These are phyloP conservation scores for Populus hybrid DNA, from an alignment of 441 rosid species.

Conservation along the genomic window DNA sequence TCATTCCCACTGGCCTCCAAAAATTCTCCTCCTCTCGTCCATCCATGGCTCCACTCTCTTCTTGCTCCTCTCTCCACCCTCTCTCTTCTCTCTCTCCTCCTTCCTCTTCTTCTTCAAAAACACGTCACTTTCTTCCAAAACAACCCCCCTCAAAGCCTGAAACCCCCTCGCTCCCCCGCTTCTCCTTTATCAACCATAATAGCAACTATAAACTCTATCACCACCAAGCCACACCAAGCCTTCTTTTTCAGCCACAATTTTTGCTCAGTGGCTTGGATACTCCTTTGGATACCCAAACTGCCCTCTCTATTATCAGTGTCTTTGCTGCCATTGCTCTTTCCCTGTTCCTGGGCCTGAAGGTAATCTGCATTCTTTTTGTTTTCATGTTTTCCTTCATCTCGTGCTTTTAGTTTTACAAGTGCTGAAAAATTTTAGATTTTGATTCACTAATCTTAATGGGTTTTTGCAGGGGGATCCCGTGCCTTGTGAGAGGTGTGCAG, in stretches of 20 bases:
- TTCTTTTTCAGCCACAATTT: constrained; percentile 42
- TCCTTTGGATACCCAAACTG: constrained; percentile 69
- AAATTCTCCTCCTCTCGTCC: background rate
- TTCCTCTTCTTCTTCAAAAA: background rate
- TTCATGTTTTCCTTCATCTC: background rate
- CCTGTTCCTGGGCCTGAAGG: constrained; percentile 83
- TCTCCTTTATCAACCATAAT: background rate
- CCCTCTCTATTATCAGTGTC: constrained; percentile 66
- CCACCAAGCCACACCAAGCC: constrained; percentile 16
- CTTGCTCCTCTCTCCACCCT: background rate
- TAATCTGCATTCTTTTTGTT: background rate
- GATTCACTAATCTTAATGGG: background rate
- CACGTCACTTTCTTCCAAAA: background rate
- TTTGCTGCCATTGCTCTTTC: constrained; percentile 77
- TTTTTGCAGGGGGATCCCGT: constrained; percentile 84
- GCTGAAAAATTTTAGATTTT: background rate
- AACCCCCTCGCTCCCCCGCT: background rate
- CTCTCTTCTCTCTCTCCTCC: constrained; percentile 1
- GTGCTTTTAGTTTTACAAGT: background rate
- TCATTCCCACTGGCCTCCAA: background rate
- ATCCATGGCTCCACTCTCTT: background rate
- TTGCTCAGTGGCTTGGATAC: constrained; percentile 46
- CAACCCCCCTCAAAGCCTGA: background rate
- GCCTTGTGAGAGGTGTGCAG: constrained; percentile 85
- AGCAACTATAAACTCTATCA: constrained; percentile 8